A percentile compares a stretch with the other conserved stretches of the same genome.
These are phyloP conservation scores for Candida krabiensis DNA, from an alignment of 805 yeast species.

Conservation along the genomic window DNA sequence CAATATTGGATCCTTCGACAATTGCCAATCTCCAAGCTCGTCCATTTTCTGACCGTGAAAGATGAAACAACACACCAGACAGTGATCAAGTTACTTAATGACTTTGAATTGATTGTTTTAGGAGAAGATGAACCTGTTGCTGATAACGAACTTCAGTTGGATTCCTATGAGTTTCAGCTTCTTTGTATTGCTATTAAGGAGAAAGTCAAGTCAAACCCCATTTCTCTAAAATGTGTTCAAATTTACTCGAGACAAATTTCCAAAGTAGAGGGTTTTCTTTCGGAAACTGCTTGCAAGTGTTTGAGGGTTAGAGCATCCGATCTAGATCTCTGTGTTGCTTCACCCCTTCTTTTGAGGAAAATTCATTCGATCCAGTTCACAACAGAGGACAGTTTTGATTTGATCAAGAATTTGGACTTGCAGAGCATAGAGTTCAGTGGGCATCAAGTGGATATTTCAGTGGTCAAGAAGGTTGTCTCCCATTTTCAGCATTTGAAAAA, in stretches of 20 bases:
- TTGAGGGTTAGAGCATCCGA: not conserved
- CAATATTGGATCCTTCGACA: conserved; percentile 7
- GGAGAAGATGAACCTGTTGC: conserved; percentile 3
- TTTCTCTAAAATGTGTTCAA: not conserved
- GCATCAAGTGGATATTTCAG: not conserved
- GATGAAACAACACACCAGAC: conserved; percentile 2
- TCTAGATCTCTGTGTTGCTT: not conserved
- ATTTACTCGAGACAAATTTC: not conserved
- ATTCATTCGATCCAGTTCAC: not conserved
- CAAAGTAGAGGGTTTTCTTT: not conserved
- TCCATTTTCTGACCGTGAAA: conserved; percentile 8
- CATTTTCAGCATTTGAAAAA: conserved; percentile 2
- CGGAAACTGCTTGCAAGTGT: not conserved
- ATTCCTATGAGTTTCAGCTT: conserved; percentile 3
- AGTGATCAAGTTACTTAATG: conserved; percentile 1
- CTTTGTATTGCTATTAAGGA: not conserved
- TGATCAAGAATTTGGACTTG: not conserved
- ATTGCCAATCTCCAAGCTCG: conserved; percentile 11
- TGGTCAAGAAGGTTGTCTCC: not conserved
- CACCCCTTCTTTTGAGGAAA: not conserved
- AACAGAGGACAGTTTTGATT: not conserved
- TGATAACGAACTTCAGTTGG: conserved; percentile 1
- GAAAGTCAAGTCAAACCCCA: not conserved
- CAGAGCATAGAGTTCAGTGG: conserved; percentile 9
- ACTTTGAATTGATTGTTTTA: conserved; percentile 1